Evolutionary conservation across 2,329 filamentous ascomycete genomes (phyloP).

Genomic region (Aureobasidium sp.): DNA sequence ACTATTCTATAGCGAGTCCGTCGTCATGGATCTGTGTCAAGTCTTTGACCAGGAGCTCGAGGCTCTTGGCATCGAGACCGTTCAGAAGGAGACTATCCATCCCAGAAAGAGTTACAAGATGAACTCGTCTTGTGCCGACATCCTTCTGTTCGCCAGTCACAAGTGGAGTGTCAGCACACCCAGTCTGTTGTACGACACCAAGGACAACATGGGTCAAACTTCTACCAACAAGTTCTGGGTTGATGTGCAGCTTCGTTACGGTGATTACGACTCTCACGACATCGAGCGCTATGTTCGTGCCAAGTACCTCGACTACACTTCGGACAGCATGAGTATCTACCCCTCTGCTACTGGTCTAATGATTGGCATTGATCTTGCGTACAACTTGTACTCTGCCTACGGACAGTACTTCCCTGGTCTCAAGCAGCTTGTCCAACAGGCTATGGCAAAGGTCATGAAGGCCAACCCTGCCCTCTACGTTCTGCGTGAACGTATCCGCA

Average conservation of each 20-base stretch:
- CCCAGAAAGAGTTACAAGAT: constrained; percentile 99
- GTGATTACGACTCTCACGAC: constrained; percentile 97
- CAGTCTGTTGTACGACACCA: constrained; percentile 89
- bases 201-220: constrained; percentile 86
- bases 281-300: constrained; percentile 96
- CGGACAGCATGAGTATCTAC: constrained; percentile 97
- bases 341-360: constrained; percentile 93
- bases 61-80: constrained; percentile 89
- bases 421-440: constrained; percentile 91
- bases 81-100: constrained; percentile 98
- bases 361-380: constrained; percentile 95
- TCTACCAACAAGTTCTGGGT: constrained; percentile 99
- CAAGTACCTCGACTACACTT: constrained; percentile 98
- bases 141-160: constrained; percentile 90
- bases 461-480: constrained; percentile 96
- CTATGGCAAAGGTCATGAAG: constrained; percentile 99
- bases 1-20: constrained; percentile 53
- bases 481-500: constrained; percentile 91
- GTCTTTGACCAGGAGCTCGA: constrained; percentile 97
- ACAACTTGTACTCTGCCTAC: constrained; percentile 97
- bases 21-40: constrained; percentile 98
- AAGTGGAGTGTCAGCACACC: constrained; percentile 98
- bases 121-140: constrained; percentile 98
- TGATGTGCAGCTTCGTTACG: constrained; percentile 91
- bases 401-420: constrained; percentile 98